phyloP scores from a whole-genome alignment of 2,329 filamentous ascomycete genomes.

The Cercospora sojina region DNA sequence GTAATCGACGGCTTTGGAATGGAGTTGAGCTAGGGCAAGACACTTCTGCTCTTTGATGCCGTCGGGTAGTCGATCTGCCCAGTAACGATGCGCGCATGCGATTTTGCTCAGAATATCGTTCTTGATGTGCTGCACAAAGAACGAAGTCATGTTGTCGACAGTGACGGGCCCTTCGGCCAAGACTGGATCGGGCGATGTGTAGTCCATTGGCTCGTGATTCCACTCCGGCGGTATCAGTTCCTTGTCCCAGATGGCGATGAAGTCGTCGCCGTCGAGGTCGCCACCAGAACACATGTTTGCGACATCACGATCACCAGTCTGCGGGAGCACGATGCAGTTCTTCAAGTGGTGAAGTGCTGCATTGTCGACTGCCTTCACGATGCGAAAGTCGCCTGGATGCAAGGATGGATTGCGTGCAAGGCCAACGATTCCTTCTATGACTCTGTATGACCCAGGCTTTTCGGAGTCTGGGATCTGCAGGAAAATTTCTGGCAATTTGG shows the following conservation, averaged over 20 bases:
- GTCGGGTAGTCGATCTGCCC: conserved; percentile 59
- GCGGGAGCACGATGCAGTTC: conserved; percentile 84
- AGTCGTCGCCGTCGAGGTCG: conserved; percentile 94
- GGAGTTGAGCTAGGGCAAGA: conserved; percentile 70
- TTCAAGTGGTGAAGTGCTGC: conserved; percentile 71
- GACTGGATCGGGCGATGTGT: conserved; percentile 58
- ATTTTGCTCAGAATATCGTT: conserved; percentile 79
- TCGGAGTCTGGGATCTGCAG: conserved; percentile 67
- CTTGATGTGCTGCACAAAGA: conserved; percentile 92
- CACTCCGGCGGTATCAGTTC: conserved; percentile 67
- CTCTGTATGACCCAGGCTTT: conserved; percentile 54
- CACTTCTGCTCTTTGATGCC: conserved; percentile 71
- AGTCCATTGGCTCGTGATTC: conserved; percentile 77
- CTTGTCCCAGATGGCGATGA: conserved; percentile 87
- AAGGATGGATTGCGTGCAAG: conserved; percentile 91
- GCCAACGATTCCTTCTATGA: conserved; percentile 75
- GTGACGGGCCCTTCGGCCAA: conserved; percentile 63
- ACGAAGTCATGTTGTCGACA: conserved; percentile 71
- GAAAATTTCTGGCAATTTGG: conserved; percentile 76
- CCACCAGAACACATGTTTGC: conserved; percentile 95
- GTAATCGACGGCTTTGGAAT: conserved; percentile 92
- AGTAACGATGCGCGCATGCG: conserved; percentile 76
- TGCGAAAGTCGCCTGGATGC: conserved; percentile 85
- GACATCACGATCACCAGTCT: conserved; percentile 77
- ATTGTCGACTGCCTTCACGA: conserved; percentile 79